Base-by-base conservation (phyloP, 768 basidiomycete species). In the Xerocomellus chrysenteron region DNA sequence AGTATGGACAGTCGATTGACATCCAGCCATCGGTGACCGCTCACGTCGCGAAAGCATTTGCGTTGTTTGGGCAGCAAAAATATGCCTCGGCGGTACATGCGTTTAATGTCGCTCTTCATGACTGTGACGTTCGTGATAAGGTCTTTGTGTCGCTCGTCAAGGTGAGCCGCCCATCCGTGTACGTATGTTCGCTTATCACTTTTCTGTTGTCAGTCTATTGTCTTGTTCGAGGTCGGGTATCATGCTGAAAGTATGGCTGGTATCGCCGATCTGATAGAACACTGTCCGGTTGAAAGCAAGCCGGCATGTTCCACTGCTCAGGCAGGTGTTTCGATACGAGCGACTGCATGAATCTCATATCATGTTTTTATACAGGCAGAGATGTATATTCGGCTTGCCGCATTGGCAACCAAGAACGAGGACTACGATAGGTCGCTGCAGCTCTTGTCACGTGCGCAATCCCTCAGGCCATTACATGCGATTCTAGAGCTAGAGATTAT, bases 181-280 rank as follows among this genome's bases (percentile, higher is more conserved):
- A 40, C 33, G 13, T 26, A 4, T 8, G 8, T 19, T 14, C n/a
- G 7, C 16, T 42, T 41, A 37, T 26, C 28, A 44, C 4, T 32
- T 13, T 7, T 14, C n/a, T 26, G 4, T 33, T 16, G 16, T n/a
- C 30, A 56, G 55, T 52, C 37, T 11, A 28, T 56, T 19, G 24
- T 40, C 11, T 40, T 52, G 24, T 56, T 56, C 4, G 50, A 56
- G 11, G 32, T 40, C 4, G 37, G 44, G 17, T 56, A 56, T 35
- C 55, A 56, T 40, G 55, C 55, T 5, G 55, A 56, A 35, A 39
- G 55, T 37, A 56, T 56, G 50, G 55, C 55, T 3, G 19, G 37
- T 33, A 24, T 56, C 2, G 12, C 55, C 19, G 50, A 52, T 16
- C 21, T 56, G 19, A 12, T 52, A 13, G 44, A 52, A 8, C 43